Percentiles rank a stretch among this genome's conserved stretches.
These are phyloP conservation scores for Nothophytophthora sp. DNA, from an alignment of 352 stramenopile species.

Conservation along the genomic window DNA sequence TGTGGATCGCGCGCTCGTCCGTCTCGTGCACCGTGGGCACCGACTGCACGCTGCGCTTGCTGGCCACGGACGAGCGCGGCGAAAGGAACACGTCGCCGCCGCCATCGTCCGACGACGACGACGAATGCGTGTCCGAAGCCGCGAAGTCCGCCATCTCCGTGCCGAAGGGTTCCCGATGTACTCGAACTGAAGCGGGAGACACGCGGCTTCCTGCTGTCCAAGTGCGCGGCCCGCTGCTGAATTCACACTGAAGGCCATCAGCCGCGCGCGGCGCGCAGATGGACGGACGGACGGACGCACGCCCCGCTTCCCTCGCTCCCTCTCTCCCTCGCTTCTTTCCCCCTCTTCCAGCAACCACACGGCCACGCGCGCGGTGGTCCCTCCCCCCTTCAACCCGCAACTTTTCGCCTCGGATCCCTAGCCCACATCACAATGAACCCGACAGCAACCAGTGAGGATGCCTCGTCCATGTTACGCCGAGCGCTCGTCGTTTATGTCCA, in stretches of 20 bases:
- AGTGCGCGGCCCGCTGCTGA: conserved; percentile 17
- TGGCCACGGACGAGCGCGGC: conserved; percentile 25
- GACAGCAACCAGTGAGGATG: too few relatives aligned
- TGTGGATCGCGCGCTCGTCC: background rate
- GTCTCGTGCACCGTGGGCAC: conserved; percentile 22
- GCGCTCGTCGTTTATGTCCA: too few relatives aligned
- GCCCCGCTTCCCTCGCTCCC: too few relatives aligned
- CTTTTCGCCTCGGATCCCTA: too few relatives aligned
- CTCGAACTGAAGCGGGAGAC: too few relatives aligned
- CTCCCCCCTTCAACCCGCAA: background rate
- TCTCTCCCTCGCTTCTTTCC: too few relatives aligned
- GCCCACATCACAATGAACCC: too few relatives aligned
- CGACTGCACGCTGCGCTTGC: conserved; percentile 29
- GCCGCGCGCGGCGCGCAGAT: conserved; percentile 7
- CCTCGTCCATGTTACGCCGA: too few relatives aligned
- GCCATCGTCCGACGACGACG: conserved; percentile 30
- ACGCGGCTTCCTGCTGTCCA: background rate
- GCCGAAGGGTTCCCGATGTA: too few relatives aligned
- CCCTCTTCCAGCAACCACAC: background rate
- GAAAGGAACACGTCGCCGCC: conserved; percentile 32
- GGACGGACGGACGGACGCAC: too few relatives aligned
- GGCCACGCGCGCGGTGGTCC: background rate
- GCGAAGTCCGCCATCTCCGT: conserved; percentile 24
- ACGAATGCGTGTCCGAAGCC: conserved; percentile 24
- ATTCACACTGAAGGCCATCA: conserved; percentile 11